These are phyloP conservation scores for Chrysosporium keratinophilum DNA, from an alignment of 2,329 filamentous ascomycete genomes.

Conservation along the genomic window DNA sequence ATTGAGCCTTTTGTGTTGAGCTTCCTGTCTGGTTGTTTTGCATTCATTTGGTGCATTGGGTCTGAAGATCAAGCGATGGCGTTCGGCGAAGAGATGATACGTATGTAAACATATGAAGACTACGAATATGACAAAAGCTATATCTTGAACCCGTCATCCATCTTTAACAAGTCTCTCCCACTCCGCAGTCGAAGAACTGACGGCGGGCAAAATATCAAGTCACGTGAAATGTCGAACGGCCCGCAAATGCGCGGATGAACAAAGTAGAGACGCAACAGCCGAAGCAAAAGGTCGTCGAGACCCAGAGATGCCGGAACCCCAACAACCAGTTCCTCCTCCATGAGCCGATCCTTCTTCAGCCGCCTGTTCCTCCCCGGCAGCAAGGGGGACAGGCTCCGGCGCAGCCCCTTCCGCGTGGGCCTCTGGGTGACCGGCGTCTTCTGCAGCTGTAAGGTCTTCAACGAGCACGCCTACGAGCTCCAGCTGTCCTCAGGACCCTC, in stretches of 20 bases:
- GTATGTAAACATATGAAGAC: not conserved
- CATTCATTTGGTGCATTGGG: not conserved
- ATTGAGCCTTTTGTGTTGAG: conserved; percentile 6
- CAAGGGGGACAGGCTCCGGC: not conserved
- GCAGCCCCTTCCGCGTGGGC: conserved; percentile 20
- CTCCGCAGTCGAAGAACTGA: too few species aligned
- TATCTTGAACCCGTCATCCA: too few species aligned
- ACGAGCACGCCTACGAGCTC: conserved; percentile 53
- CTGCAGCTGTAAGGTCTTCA: conserved; percentile 30
- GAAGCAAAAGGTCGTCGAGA: not conserved
- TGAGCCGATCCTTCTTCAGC: not conserved
- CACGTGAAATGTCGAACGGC: too few species aligned
- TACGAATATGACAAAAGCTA: too few species aligned
- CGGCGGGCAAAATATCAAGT: too few species aligned
- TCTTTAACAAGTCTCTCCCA: too few species aligned
- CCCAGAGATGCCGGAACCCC: not conserved
- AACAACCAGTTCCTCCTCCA: not conserved
- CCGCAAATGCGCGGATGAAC: too few species aligned
- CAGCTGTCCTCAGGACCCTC: conserved; percentile 59
- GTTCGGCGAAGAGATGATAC: not conserved
- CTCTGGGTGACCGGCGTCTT: conserved; percentile 27
- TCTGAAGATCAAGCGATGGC: not conserved
- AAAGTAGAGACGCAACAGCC: not conserved
- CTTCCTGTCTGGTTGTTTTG: not conserved
- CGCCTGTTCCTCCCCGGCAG: conserved; percentile 2